Evolutionary conservation across 441 rosid species (phyloP).

Genomic region (Corymbia calophylla): DNA sequence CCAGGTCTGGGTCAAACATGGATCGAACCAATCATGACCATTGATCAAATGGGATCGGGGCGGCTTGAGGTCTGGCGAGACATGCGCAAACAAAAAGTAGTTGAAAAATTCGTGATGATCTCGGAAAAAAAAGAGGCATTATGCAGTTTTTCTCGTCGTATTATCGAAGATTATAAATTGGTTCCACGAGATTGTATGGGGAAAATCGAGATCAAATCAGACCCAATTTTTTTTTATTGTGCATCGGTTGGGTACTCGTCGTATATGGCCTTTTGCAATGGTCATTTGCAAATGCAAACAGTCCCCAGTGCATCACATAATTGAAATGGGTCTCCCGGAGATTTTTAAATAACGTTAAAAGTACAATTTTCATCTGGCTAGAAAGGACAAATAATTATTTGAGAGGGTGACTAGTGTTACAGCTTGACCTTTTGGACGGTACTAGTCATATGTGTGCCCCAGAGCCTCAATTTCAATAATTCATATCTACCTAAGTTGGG

Average conservation of each 20-base stretch:
- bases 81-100: neutral
- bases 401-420: neutral
- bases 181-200: neutral
- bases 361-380: neutral
- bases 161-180: no score
- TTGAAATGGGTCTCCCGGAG: neutral
- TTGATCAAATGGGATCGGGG: neutral
- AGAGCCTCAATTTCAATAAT: neutral
- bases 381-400: neutral
- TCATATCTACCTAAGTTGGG: neutral
- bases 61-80: neutral
- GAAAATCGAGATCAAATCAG: neutral
- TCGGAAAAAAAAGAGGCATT: neutral
- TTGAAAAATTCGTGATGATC: neutral
- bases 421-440: neutral
- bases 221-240: no score
- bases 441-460: neutral
- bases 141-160: neutral
- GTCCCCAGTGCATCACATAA: neutral
- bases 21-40: neutral
- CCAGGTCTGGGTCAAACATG: neutral
- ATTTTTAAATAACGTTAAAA: neutral
- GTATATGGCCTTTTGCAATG: neutral
- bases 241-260: neutral
- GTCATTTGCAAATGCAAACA: neutral